Base-by-base conservation (phyloP, 202 grass and related monocot genomes). In the Panicum virgatum region DNA sequence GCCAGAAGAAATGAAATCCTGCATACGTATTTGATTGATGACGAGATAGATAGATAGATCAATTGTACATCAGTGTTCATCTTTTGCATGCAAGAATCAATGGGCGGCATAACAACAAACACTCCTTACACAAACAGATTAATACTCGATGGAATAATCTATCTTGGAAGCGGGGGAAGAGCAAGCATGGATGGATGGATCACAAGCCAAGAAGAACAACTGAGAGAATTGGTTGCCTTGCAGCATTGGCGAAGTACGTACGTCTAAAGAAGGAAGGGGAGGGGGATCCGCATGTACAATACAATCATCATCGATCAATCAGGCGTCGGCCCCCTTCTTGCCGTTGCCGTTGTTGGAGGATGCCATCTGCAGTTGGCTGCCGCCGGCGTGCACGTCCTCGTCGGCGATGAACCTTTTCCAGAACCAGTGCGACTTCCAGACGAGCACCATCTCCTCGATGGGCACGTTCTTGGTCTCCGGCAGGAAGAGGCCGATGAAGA, bases 381-480 rank as follows among this genome's bases (percentile, higher is more conserved):
- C 54, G 0, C 74, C 71, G 81, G 84, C 90, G 84, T 89, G 85
- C 46, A 80, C 54, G 53, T 92, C 93, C 0, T 88, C 48, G 61
- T 96, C 90, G 19, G 39, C 88, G 67, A 92, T 72, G 76, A 90
- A 92, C 11, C 51, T 64, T 7, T 78, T 11, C 93, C 93, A 96
- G 90, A 96, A 96, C 93, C 93, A 96, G 80, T 96, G 93, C 0
- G 19, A 23, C 88, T 87, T 90, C 90, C 93, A 96, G 12, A 92
- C 80, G 47, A 83, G 83, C 58, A 84, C 77, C 92, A 94, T 94
- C 80, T 94, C 92, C 76, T 94, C 92, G 79, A 94, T 94, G 43
- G 92, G 92, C 66, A 91, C 89, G 42, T 91, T 91, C 80, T 94
- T 94, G 19, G 92, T 94, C 86, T 94, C 92, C 0, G 92, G 92